Evolutionary conservation across 805 yeast genomes (phyloP).

Genomic region (Wickerhamiella qilinensis): DNA sequence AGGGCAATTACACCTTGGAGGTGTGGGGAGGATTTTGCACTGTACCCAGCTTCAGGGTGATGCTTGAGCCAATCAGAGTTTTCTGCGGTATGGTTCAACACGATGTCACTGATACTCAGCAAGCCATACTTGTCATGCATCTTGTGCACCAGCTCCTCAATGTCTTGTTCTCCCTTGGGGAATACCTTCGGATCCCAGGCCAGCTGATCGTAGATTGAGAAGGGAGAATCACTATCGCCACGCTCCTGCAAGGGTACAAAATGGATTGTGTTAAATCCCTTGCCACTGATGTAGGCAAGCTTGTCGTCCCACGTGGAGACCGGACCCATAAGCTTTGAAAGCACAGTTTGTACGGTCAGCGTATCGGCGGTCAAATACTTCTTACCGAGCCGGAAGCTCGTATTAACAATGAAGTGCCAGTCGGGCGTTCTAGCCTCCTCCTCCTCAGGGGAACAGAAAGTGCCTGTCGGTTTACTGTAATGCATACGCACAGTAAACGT

Average conservation of each 20-base stretch:
- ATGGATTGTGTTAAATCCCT: constrained; percentile 91
- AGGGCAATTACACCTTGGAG: constrained; percentile 69
- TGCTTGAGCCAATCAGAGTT: constrained; percentile 73
- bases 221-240: constrained; percentile 86
- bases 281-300: constrained; percentile 43
- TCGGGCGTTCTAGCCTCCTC: constrained; percentile 36
- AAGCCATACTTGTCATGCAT: constrained; percentile 43
- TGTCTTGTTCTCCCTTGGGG: constrained; percentile 35
- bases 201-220: constrained; percentile 78
- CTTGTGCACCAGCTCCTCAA: constrained; percentile 31
- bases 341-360: constrained; percentile 65
- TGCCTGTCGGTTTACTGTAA: constrained; percentile 26
- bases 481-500: constrained; percentile 59
- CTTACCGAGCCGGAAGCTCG: constrained; percentile 44
- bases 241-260: constrained; percentile 86
- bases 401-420: constrained; percentile 60
- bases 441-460: constrained; percentile 13
- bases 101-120: constrained; percentile 77
- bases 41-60: constrained; percentile 86
- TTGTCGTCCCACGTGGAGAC: constrained; percentile 44
- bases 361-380: constrained; percentile 55
- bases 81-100: constrained; percentile 87
- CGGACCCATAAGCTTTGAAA: constrained; percentile 85
- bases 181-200: constrained; percentile 55
- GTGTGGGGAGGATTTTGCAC: constrained; percentile 78